phyloP scores from a whole-genome alignment of 495 filamentous ascomycete species.

The Physcia stellaris region DNA sequence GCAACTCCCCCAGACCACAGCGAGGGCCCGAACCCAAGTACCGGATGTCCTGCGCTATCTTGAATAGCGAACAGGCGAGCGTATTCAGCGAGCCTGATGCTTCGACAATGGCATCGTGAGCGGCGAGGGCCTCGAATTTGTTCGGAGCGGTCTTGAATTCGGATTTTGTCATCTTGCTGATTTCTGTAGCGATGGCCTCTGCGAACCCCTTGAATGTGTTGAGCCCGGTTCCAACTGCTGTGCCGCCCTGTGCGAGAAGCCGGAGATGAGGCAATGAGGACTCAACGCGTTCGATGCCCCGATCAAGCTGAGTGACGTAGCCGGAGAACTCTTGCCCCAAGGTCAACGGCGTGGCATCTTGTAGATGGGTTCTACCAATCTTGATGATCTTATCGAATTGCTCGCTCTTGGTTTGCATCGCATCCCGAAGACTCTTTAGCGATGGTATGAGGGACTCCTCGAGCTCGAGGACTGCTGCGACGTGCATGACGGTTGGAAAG shows the following conservation, averaged over 20 bases:
- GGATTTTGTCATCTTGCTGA: slow-evolving; percentile 79
- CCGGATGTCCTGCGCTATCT: slow-evolving; percentile 95
- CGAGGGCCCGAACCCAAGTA: slow-evolving; percentile 93
- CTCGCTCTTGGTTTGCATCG: slow-evolving; percentile 79
- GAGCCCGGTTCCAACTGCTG: slow-evolving; percentile 91
- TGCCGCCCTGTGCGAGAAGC: slow-evolving; percentile 87
- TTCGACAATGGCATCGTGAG: slow-evolving; percentile 92
- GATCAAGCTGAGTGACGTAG: slow-evolving; percentile 87
- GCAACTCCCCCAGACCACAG: slow-evolving; percentile 87
- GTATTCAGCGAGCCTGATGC: slow-evolving; percentile 89
- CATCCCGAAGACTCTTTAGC: slow-evolving; percentile 64
- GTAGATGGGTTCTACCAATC: slow-evolving; percentile 94
- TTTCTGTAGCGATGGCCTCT: slow-evolving; percentile 78
- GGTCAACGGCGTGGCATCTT: slow-evolving; percentile 93
- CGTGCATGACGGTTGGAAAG: slow-evolving; percentile 99
- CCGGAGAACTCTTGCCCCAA: slow-evolving; percentile 97
- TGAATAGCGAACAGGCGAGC: slow-evolving; percentile 81
- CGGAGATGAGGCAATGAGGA: slow-evolving; percentile 69
- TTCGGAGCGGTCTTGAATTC: slow-evolving; percentile 95
- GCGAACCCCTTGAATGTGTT: slow-evolving; percentile 97
- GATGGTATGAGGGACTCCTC: slow-evolving; percentile 74
- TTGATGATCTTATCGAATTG: slow-evolving; percentile 90
- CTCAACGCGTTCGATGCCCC: slow-evolving; percentile 79
- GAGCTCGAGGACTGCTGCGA: slow-evolving; percentile 88
- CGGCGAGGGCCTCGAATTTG: slow-evolving; percentile 97